Evolutionary conservation across 169 alveolate genomes (phyloP), one percentile per base, ranked within the genome.

Genomic region (Plasmodium vivax): DNA sequence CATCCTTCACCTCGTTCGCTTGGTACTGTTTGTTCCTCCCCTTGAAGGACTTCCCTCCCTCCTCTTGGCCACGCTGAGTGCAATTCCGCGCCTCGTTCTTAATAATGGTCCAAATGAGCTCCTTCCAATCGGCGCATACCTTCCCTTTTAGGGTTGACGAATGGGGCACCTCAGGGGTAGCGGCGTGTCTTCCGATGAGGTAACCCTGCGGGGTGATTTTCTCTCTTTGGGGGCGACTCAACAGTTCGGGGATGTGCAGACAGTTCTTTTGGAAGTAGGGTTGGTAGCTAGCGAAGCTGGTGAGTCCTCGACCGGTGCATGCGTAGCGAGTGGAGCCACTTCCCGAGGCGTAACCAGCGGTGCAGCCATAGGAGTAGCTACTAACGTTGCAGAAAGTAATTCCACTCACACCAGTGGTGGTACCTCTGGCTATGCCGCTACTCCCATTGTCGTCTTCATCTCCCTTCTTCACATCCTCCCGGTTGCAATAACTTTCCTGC

Each of bases 71-170:
- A 71, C 16, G 38, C 54, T 84, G 5, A 19, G 14, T 41, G 71
- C 71, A 84, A 71, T 84, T 68, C 41, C 30, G 32, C 41, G 12
- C 38, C 43, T 84, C 74, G 8, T 30, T 43, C 34, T 71, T 41
- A 84, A 43, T 71, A 41, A 71, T 12, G 51, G 30, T 84, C 51
- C 43, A 62, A 71, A 84, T 47, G 34, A 84, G 47, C 54, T 62
- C 27, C n/a, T 80, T 68, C 77, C 43, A 71, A 72, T 45, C 19
- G 9, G 92, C 58, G 5, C 43, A 30, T 30, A 14, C 74, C n/a
- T 84, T 38, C 45, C 74, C 45, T 30, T 62, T 84, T 32, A 62
- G 2, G 7, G 47, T 84, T 8, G 82, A 38, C 32, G 54, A 38
- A 8, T 71, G 23, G 7, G 16, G 32, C 77, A 68, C 74, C 77